Evolutionary conservation across 2,329 filamentous ascomycete genomes (phyloP), one percentile per base, ranked within the genome.

Genomic region (Paecilomyces niveus): DNA sequence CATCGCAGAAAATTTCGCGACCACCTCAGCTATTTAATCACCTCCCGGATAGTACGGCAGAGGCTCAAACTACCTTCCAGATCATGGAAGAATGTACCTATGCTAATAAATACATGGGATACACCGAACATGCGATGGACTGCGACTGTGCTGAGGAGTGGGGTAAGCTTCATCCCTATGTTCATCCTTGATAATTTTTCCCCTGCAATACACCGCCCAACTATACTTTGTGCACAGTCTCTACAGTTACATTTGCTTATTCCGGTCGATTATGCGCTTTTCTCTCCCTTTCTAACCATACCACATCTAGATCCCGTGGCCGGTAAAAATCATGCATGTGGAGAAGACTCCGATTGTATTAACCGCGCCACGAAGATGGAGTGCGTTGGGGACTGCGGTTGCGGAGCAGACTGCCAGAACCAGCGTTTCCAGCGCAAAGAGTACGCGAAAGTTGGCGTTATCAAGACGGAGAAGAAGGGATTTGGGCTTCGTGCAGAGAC

Each of bases 331-430:
- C 76, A 88, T 76, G 92, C 94, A 54, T 99, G 94, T 74, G 93
- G 90, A 64, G 92, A 97, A 68, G 91, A 97, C 74, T 96, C 92
- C 15, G 93, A 97, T 74, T 99, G 94, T 76, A 99, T 99, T 81
- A 99, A 99, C 75, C 89, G 94, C 68, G 90, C 91, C 59, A 97
- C 93, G 59, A 97, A 97, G 75, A 96, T 97, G 85, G 94, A 99
- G 78, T 99, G 94, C 72, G 83, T 90, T 35, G 85, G 85, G 61
- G 89, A 92, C 65, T 94, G 92, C 75, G 90, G 91, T 70, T 99
- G 94, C 74, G 92, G 92, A 57, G 80, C 85, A 39, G 85, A 85
- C 54, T 99, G 94, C 74, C 90, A 96, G 73, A 99, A 99, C 71
- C 92, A 96, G 74, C 88, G 94, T 61, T 97, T 99, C 69, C 90